phyloP scores from a whole-genome alignment of 176 grass and related monocot species.

The Paspalum vaginatum region DNA sequence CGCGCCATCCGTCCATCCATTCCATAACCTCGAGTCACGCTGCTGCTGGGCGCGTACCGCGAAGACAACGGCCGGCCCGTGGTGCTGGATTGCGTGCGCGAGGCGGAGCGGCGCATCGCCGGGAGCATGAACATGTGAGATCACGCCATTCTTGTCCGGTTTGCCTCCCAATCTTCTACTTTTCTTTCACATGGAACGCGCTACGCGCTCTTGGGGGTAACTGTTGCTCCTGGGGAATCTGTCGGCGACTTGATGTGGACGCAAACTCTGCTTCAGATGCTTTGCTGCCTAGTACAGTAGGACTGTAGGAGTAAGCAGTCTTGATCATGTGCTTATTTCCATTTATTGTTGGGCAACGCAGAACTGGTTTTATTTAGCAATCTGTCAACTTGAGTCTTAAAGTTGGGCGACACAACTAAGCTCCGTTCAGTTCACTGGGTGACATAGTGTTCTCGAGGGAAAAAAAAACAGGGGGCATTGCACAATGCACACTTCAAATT shows the following conservation, averaged over 20 bases:
- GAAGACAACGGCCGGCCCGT: conserved; percentile 82
- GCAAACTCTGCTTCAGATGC: neutral
- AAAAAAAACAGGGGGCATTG: neutral
- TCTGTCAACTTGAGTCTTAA: neutral
- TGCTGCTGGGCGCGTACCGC: conserved; percentile 81
- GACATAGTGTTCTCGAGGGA: neutral
- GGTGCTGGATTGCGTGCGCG: conserved; percentile 83
- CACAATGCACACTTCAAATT: neutral
- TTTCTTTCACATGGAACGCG: no score
- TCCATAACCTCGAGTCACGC: neutral
- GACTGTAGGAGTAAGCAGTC: neutral
- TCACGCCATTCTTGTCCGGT: neutral
- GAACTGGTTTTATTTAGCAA: neutral
- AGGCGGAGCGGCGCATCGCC: conserved; percentile 78
- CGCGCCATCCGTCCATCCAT: no score
- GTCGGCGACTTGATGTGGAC: neutral
- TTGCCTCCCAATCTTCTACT: neutral
- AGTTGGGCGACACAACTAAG: neutral
- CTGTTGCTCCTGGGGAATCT: neutral
- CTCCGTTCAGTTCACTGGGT: neutral
- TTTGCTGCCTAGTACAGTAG: neutral
- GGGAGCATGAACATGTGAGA: conserved; percentile 85
- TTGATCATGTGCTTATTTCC: neutral
- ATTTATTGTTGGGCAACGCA: neutral
- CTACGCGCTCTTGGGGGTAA: neutral